Conservation (phyloP, 176 grass and related monocot species). For the sorghum (Sorghum bicolor) region DNA sequence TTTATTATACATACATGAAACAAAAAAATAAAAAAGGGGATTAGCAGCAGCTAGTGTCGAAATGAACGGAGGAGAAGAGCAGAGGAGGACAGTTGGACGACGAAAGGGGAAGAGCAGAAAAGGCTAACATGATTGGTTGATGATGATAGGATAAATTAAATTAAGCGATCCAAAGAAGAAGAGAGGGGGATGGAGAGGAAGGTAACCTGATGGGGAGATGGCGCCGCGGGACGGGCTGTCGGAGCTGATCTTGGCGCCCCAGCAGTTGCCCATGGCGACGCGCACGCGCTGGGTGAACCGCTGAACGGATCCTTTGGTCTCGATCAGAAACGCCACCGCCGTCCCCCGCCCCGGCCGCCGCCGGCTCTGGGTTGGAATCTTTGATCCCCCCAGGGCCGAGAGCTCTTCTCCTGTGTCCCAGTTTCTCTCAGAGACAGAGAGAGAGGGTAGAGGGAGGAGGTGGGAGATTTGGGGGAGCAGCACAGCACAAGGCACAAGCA, state of each 20-base stretch:
- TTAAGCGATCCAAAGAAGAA: neutral
- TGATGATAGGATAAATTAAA: neutral
- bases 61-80: neutral
- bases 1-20: no score
- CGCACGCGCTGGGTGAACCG: neutral
- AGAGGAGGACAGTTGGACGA: neutral
- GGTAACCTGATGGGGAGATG: constrained; percentile 39
- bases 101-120: neutral
- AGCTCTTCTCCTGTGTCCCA: neutral
- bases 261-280: constrained; percentile 66
- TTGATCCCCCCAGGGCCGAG: neutral
- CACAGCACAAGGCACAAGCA: no score
- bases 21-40: neutral
- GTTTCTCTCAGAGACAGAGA: neutral
- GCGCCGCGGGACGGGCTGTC: constrained; percentile 40
- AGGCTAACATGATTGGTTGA: neutral
- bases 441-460: neutral
- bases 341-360: no score
- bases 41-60: neutral
- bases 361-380: neutral
- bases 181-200: no score
- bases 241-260: constrained; percentile 70
- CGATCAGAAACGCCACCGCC: neutral
- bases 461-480: neutral
- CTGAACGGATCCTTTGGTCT: neutral